Conservation (phyloP, 352 stramenopile genomes). For the Phytophthora ramorum region DNA sequence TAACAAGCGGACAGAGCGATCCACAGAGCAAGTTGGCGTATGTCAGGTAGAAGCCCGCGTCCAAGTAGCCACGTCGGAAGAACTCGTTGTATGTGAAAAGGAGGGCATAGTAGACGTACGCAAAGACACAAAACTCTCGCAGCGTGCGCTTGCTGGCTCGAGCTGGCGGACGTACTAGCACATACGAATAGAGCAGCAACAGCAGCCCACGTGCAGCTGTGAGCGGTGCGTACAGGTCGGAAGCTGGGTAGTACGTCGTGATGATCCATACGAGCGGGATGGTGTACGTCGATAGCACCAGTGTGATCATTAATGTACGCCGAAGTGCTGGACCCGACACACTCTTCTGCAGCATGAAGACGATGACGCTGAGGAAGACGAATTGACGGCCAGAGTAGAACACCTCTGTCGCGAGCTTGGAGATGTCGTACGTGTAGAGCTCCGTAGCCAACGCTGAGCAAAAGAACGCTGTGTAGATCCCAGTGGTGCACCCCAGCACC, state of each 20-base stretch:
- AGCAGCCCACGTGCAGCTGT: slow-evolving; percentile 44
- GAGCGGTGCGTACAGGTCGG: slow-evolving; percentile 44
- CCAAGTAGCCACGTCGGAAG: slow-evolving; percentile 54
- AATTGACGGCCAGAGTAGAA: slow-evolving; percentile 73
- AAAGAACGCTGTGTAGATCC: slow-evolving; percentile 60
- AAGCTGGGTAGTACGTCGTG: slow-evolving; percentile 39
- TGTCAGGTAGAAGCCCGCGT: slow-evolving; percentile 66
- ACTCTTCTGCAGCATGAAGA: slow-evolving; percentile 76
- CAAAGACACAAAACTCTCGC: slow-evolving; percentile 59
- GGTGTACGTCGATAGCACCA: slow-evolving; percentile 56
- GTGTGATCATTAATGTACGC: slow-evolving; percentile 48
- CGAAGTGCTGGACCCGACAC: slow-evolving; percentile 56
- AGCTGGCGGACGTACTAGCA: slow-evolving; percentile 51
- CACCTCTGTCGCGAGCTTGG: slow-evolving; percentile 58
- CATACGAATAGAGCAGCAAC: slow-evolving; percentile 61
- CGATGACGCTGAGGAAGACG: slow-evolving; percentile 61
- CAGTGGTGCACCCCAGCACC: slow-evolving; percentile 49
- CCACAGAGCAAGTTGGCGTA: slow-evolving; percentile 65
- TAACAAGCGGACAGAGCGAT: slow-evolving; percentile 60
- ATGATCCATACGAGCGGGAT: slow-evolving; percentile 53
- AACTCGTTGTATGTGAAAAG: slow-evolving; percentile 62
- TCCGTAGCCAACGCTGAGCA: slow-evolving; percentile 44
- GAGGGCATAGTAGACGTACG: slow-evolving; percentile 59
- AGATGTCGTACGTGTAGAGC: slow-evolving; percentile 58
- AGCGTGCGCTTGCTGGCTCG: slow-evolving; percentile 60